Base-by-base conservation (phyloP, 176 grass and related monocot species). In the Guadua angustifolia region DNA sequence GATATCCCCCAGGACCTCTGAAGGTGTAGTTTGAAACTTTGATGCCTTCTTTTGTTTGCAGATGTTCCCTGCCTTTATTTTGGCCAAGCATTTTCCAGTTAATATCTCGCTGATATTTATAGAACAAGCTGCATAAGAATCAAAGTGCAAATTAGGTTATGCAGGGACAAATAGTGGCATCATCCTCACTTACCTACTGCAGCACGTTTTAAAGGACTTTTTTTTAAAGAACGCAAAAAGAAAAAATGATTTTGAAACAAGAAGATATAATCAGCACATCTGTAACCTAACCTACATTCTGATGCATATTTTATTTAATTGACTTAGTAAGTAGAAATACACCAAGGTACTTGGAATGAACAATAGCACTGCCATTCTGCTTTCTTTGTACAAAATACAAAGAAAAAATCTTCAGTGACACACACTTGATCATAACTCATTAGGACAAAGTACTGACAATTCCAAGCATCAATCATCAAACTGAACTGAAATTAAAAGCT, bases 41-140 rank as follows among this genome's bases (percentile, higher is more conserved):
- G 69, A 90, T 19, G 73, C 15, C 69, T 11, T 78, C 53, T 19
- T 84, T 45, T 79, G 38, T 73, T 72, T 88, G 82, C 66, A 59
- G 38, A 86, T 71, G 77, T 66, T 71, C 75, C 78, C 80, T 11
- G 82, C 85, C 72, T 85, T 84, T 83, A 94, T 94, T 86, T 94
- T 94, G 35, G 86, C 92, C 45, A 94, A 56, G 29, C 86, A 94
- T 91, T 94, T 94, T 49, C 88, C 88, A 0, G 91, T 93, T 71
- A 93, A 86, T 75, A 93, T 93, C 73, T 93, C 87, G 1, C 91
- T 93, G 71, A 93, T 93, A 78, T 93, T 88, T 73, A 93, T 93
- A 15, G 91, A 93, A 50, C 85, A 89, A 56, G 72, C 91, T 90
- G 82, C 70, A 81, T 22, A 73, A 11, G 38, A 44, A 44, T 35